Evolutionary conservation across 1,284 basidiomycete species (phyloP), one percentile per base, ranked within the genome.

Genomic region (Meripilus lineatus): DNA sequence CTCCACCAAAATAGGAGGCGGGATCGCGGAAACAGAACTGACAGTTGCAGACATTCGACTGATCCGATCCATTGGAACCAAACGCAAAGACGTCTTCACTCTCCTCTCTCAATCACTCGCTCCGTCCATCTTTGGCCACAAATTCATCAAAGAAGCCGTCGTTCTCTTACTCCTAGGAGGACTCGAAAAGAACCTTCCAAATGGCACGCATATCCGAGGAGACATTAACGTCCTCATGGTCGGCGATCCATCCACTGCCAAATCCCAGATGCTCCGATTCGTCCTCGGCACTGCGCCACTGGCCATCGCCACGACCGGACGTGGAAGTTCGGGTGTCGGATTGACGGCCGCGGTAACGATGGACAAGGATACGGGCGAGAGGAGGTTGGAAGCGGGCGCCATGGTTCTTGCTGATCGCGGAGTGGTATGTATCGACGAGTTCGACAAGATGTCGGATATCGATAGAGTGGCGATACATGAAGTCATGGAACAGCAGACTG

Each of bases 221-320:
- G 96, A 99, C 65, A 99, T 99, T 76, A 99, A 99, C 68, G 78
- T 99, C 58, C 81, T 99, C 58, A 98, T 99, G 95, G 93, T 99
- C 51, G 96, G 96, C 53, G 96, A 99, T 67, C 96, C 96, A 3
- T 92, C 88, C 11, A 99, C 96, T 0, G 96, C 96, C 30, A 99
- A 99, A 71, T 93, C 89, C 37, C 96, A 99, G 63, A 76, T 99
- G 65, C 75, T 99, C 38, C 89, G 95, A 44, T 99, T 99, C 64
- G 92, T 99, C 23, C 78, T 99, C 50, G 89, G 92, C 58, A 98
- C 92, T 6, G 96, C 96, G 3, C 95, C 96, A 20, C 74, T 99
- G 26, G 96, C 96, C 4, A 98, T 99, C 56, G 95, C 95, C 2
- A 99, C 96, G 4, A 99, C 96, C 2, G 96, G 96, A 55, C 79